Conservation (phyloP, 2,329 filamentous ascomycete genomes). For the Cladosporium sp. region DNA sequence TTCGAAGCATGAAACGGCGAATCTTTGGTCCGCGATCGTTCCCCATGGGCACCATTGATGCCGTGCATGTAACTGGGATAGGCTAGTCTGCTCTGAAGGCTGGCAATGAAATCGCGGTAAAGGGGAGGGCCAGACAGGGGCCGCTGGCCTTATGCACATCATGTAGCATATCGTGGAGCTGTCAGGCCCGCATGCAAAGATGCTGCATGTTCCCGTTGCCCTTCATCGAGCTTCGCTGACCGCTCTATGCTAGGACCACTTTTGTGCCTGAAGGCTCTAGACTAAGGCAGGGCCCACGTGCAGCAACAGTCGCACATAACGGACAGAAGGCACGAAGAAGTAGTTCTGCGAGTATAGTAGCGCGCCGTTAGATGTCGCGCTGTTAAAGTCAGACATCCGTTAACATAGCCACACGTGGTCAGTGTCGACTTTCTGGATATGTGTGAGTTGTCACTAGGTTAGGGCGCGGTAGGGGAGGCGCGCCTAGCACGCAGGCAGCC, state of each 20-base stretch:
- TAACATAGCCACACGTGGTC: neutral
- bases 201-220: too few species aligned
- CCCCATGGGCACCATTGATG: neutral
- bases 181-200: neutral
- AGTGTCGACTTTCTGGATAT: neutral
- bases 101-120: neutral
- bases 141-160: neutral
- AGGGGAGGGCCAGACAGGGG: neutral
- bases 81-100: neutral
- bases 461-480: neutral
- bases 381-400: neutral
- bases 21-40: neutral
- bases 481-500: constrained; percentile 1
- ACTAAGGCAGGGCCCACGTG: constrained; percentile 4
- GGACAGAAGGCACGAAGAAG: neutral
- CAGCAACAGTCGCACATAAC: neutral
- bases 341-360: neutral
- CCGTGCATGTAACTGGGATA: neutral
- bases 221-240: neutral
- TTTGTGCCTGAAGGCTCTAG: neutral
- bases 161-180: too few species aligned
- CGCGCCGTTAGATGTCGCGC: neutral
- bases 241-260: constrained; percentile 7
- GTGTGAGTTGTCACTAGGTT: neutral
- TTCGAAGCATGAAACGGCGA: neutral